Base-by-base conservation (phyloP, 768 basidiomycete species). In the Phlebiopsis flavidoalba region DNA sequence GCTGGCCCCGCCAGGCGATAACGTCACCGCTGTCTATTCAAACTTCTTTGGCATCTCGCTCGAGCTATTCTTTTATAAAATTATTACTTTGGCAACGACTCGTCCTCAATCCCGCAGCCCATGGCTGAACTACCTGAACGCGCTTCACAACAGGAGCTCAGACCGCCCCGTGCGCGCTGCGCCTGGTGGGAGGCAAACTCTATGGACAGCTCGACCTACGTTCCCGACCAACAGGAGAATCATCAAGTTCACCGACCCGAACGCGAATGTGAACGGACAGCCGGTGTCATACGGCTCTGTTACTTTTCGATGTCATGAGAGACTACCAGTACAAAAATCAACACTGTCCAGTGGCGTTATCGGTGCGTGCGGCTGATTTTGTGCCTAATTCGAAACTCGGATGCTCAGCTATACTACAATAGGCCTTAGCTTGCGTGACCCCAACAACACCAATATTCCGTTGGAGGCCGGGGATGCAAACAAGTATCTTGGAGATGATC, bases 21-120 rank as follows among this genome's bases (percentile, higher is more conserved):
- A 78, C 71, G 67, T 63, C 57, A 69, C 64, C 48, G 74, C 76
- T 40, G 80, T 83, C 4, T 70, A 74, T 50, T 70, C 76, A 8
- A 85, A 84, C 67, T 88, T 87, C 63, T 70, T 88, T 15, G 88
- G 88, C 8, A 81, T 88, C 67, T 83, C 81, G 52, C 75, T 87
- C 62, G 87, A 88, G 70, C 75, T 89, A 50, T 83, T n/a, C 82
- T 51, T 84, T 84, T 62, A 77, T 87, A 60, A n/a, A 76, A 82
- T 65, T 74, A 79, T 61, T 81, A 87, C 67, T 80, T 85, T 61
- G 83, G 83, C 48, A 80, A 81, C 65, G 76, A 80, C 64, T 78
- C 83, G 8, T 71, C 71, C 22, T 72, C 75, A 2, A 80, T 87
- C 21, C 84, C 83, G 37, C 69, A 75, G 8, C 75, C 81, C 1